Percentiles rank a stretch among this genome's conserved stretches.
These are phyloP conservation scores for Ceratobasidium sp. DNA, from an alignment of 1,284 basidiomycete species.

Conservation along the genomic window DNA sequence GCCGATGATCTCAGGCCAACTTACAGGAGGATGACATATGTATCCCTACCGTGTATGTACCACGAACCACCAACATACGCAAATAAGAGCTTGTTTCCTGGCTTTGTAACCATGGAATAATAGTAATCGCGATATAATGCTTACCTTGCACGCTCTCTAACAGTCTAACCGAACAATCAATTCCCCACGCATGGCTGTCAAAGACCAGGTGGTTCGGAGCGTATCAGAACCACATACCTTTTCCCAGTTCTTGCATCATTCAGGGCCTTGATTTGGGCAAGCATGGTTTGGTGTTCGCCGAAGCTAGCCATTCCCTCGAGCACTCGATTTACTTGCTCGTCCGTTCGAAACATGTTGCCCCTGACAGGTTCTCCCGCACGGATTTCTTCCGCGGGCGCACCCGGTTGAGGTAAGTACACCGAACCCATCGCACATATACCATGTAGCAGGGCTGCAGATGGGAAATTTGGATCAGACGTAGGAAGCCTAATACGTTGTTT, in stretches of 20 bases:
- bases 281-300: slow-evolving; percentile 38
- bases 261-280: slow-evolving; percentile 40
- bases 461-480: slow-evolving; percentile 35
- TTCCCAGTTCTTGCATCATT: slow-evolving; percentile 41
- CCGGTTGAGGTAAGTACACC: slow-evolving; percentile 36
- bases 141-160: slow-evolving; percentile 35
- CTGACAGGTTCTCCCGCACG: slow-evolving; percentile 22
- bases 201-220: neutral
- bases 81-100: slow-evolving; percentile 34
- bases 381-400: slow-evolving; percentile 35
- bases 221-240: neutral
- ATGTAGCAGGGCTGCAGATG: slow-evolving; percentile 27
- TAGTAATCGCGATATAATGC: neutral
- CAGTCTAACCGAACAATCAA: slow-evolving; percentile 18
- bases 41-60: slow-evolving; percentile 33
- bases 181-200: neutral
- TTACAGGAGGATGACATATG: neutral
- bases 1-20: neutral
- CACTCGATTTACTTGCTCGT: slow-evolving; percentile 34
- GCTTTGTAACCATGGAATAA: neutral
- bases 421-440: slow-evolving; percentile 32
- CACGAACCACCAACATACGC: slow-evolving; percentile 40
- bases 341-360: slow-evolving; percentile 39
- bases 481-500: slow-evolving; percentile 38
- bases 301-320: slow-evolving; percentile 41